Percentiles rank a stretch among this genome's conserved stretches.
These are phyloP conservation scores for Sparassis latifolia DNA, from an alignment of 1,284 basidiomycete genomes.

Conservation along the genomic window DNA sequence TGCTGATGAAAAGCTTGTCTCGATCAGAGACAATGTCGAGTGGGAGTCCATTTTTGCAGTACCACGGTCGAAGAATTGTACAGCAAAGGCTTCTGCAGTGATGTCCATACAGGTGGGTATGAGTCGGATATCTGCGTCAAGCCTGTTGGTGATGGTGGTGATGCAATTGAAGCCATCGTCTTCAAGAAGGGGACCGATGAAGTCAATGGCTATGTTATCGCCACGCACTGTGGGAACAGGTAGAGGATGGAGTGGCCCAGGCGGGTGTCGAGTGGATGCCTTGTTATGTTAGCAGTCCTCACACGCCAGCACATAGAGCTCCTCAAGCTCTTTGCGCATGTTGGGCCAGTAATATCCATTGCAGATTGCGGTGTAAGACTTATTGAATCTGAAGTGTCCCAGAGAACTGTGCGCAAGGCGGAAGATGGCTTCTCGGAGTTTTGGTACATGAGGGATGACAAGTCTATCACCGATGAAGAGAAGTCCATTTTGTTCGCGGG, in stretches of 20 bases:
- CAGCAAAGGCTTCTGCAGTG: constrained; percentile 11
- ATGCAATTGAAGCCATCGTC: constrained; percentile 31
- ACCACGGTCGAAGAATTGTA: not conserved
- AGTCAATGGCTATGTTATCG: constrained; percentile 33
- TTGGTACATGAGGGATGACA: constrained; percentile 20
- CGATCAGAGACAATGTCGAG: constrained; percentile 27
- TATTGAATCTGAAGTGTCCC: constrained; percentile 33
- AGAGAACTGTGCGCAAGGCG: constrained; percentile 24
- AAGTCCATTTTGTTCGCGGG: constrained; percentile 14
- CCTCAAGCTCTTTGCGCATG: constrained; percentile 28
- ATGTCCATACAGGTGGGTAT: constrained; percentile 23
- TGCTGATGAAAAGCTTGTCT: constrained; percentile 34
- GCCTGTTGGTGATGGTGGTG: constrained; percentile 28
- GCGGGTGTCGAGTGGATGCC: constrained; percentile 3
- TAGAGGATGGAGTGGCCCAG: constrained; percentile 18
- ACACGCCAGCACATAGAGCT: constrained; percentile 2
- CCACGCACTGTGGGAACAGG: constrained; percentile 16
- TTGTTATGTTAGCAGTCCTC: constrained; percentile 19
- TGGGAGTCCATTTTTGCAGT: constrained; percentile 17
- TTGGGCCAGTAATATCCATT: constrained; percentile 34
- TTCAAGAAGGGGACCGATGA: constrained; percentile 34
- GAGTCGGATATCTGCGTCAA: constrained; percentile 31
- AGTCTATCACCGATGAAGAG: constrained; percentile 20
- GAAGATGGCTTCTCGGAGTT: constrained; percentile 17
- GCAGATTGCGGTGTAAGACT: constrained; percentile 23